phyloP scores from a whole-genome alignment of 495 filamentous ascomycete species.

The Articulospora tetracladia region DNA sequence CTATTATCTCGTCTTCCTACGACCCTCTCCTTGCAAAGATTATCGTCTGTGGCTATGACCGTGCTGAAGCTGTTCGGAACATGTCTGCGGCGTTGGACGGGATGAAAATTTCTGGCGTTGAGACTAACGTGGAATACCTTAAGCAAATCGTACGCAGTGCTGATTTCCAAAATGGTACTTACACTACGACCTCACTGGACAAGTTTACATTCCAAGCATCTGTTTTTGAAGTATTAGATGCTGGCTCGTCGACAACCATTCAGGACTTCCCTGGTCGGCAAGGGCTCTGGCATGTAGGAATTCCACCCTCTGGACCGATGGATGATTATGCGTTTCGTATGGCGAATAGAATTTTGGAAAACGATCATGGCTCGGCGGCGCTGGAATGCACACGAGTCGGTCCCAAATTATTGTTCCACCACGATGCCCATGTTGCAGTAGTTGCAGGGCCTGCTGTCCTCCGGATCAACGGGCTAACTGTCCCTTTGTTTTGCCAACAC shows the following conservation, averaged over 20 bases:
- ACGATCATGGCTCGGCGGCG: not conserved
- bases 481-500: not conserved
- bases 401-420: not conserved
- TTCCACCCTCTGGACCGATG: not conserved
- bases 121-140: not conserved
- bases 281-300: not conserved
- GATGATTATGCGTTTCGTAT: not conserved
- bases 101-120: constrained; percentile 1
- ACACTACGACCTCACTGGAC: not conserved
- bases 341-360: not conserved
- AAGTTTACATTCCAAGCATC: not conserved
- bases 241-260: constrained; percentile 53
- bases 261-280: constrained; percentile 53
- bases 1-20: constrained; percentile 50
- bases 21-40: constrained; percentile 62
- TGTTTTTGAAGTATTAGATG: constrained; percentile 20
- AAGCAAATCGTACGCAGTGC: not conserved
- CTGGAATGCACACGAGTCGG: not conserved
- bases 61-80: constrained; percentile 39
- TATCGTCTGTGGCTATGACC: constrained; percentile 44
- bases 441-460: not conserved
- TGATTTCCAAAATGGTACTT: constrained; percentile 7
- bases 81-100: constrained; percentile 24
- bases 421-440: not conserved
- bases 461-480: not conserved